Percentiles rank a stretch among this genome's conserved stretches.
Conservation (phyloP, 208 protist species). For the Angomonas ambiguus region DNA sequence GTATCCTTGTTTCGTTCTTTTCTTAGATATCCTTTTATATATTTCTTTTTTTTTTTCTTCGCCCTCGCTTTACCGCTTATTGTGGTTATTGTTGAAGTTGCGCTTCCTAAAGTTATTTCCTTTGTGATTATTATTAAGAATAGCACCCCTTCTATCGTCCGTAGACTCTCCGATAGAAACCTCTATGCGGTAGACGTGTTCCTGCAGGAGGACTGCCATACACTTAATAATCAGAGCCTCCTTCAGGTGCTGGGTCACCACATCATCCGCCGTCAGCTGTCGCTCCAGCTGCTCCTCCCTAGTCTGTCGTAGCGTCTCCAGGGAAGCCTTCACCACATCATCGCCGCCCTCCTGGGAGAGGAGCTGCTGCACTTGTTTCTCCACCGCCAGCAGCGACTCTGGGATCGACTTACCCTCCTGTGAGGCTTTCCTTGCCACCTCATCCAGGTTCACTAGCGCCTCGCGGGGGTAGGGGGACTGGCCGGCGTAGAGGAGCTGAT, state of each 20-base stretch:
- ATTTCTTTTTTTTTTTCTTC: constrained; percentile 11
- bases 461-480: constrained; percentile 32
- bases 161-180: constrained; percentile 34
- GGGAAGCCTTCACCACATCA: constrained; percentile 18
- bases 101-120: background rate
- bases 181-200: constrained; percentile 57
- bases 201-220: constrained; percentile 41
- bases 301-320: constrained; percentile 20
- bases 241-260: constrained; percentile 71
- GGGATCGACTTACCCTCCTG: constrained; percentile 13
- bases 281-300: constrained; percentile 18
- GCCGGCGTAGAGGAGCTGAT: constrained; percentile 48
- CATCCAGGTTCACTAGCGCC: constrained; percentile 67
- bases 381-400: constrained; percentile 28
- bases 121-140: background rate
- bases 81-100: background rate
- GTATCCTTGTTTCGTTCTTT: constrained; percentile 14
- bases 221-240: constrained; percentile 87
- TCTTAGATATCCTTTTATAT: constrained; percentile 8
- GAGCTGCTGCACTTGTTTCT: constrained; percentile 25
- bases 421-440: constrained; percentile 41
- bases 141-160: background rate
- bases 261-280: constrained; percentile 43
- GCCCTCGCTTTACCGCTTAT: constrained; percentile 5
- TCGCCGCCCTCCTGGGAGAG: constrained; percentile 12